Percentiles rank a stretch among this genome's conserved stretches.
Evolutionary conservation across 2,329 filamentous ascomycete genomes (phyloP).

Genomic region (Fusarium sp.): DNA sequence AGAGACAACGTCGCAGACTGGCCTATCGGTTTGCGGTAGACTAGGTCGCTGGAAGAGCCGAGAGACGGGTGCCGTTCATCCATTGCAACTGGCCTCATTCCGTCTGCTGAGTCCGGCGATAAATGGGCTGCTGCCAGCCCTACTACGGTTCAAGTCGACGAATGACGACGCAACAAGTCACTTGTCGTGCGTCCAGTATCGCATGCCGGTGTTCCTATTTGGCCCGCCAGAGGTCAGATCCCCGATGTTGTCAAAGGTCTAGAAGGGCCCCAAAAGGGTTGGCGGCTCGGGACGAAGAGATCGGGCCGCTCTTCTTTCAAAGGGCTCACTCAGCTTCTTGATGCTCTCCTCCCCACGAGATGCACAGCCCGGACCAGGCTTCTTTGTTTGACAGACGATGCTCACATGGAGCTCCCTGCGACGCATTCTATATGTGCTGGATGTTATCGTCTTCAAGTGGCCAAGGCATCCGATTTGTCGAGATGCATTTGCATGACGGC

Average conservation of each 20-base stretch:
- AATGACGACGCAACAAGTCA: conserved; percentile 45
- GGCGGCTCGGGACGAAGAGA: conserved; percentile 6
- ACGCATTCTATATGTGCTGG: conserved; percentile 20
- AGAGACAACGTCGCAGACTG: conserved; percentile 29
- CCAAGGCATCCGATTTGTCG: conserved; percentile 20
- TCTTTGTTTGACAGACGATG: conserved; percentile 2
- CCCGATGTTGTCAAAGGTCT: conserved; percentile 1
- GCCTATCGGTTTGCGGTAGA: not conserved
- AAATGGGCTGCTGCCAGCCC: conserved; percentile 31
- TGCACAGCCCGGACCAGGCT: conserved; percentile 1
- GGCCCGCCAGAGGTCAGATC: conserved; percentile 12
- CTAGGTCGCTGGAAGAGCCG: conserved; percentile 22
- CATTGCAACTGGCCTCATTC: conserved; percentile 14
- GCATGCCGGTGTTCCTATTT: conserved; percentile 20
- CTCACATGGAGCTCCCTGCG: conserved; percentile 29
- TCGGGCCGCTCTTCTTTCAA: conserved; percentile 1
- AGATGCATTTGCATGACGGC: conserved; percentile 21
- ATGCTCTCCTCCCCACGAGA: not conserved
- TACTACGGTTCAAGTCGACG: conserved; percentile 29
- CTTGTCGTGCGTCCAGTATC: conserved; percentile 40
- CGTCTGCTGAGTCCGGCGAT: conserved; percentile 20
- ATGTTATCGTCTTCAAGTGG: conserved; percentile 8
- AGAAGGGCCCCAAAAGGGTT: not conserved
- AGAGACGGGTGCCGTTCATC: conserved; percentile 15
- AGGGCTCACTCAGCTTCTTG: not conserved